phyloP scores from a whole-genome alignment of 768 basidiomycete genomes.

The Filobasidium wieringae region DNA sequence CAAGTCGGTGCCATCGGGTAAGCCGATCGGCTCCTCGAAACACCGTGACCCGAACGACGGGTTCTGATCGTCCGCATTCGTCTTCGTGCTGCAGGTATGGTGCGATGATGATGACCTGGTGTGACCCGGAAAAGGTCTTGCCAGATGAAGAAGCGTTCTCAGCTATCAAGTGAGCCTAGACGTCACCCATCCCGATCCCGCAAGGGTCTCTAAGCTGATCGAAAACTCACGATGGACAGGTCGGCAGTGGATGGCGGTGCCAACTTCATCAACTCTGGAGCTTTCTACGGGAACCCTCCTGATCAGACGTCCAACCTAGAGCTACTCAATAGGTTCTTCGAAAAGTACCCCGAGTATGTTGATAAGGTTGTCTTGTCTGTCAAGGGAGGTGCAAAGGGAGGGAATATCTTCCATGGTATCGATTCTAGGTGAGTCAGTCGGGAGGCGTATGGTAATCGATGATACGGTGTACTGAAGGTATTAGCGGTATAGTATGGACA shows the following conservation, averaged over 20 bases:
- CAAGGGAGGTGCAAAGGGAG: slow-evolving; percentile 40
- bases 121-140: slow-evolving; percentile 40
- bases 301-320: slow-evolving; percentile 43
- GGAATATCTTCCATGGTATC: slow-evolving; percentile 9
- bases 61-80: not conserved
- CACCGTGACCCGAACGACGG: no score
- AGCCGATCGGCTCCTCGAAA: not conserved
- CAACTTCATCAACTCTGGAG: slow-evolving; percentile 40
- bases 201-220: no score
- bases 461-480: not conserved
- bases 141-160: slow-evolving; percentile 52
- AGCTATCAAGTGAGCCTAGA: slow-evolving; percentile 47
- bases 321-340: slow-evolving; percentile 47
- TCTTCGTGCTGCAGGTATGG: slow-evolving; percentile 37
- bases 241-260: slow-evolving; percentile 35
- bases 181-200: not conserved
- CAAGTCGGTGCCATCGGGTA: slow-evolving; percentile 15
- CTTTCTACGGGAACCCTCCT: slow-evolving; percentile 49
- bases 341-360: slow-evolving; percentile 40
- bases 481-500: slow-evolving; percentile 39
- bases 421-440: slow-evolving; percentile 13
- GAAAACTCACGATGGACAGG: no score
- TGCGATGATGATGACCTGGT: slow-evolving; percentile 54
- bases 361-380: slow-evolving; percentile 46
- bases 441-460: not conserved